phyloP scores from a whole-genome alignment of 495 filamentous ascomycete species.

The Aspergillus sparsus region DNA sequence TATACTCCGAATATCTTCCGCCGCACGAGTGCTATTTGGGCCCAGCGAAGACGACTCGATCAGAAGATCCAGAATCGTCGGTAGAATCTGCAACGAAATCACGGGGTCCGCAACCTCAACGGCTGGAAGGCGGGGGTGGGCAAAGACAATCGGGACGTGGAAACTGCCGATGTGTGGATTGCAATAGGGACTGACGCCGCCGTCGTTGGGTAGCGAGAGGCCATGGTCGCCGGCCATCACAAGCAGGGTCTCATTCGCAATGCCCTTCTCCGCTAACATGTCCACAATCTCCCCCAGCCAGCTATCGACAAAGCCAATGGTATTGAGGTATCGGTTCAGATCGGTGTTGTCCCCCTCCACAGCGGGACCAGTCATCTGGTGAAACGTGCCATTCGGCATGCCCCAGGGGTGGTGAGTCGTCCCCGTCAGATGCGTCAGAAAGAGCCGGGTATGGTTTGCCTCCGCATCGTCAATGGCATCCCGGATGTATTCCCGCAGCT shows the following conservation, averaged over 20 bases:
- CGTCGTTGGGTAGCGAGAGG: conserved; percentile 46
- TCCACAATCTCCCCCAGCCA: conserved; percentile 50
- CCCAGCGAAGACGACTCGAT: conserved; percentile 45
- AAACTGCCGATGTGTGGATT: conserved; percentile 54
- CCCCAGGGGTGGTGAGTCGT: conserved; percentile 54
- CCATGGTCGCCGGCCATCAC: conserved; percentile 53
- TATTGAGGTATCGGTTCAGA: conserved; percentile 47
- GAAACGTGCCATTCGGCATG: conserved; percentile 40
- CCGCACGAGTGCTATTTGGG: conserved; percentile 31
- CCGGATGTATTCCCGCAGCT: conserved; percentile 47
- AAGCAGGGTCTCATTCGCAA: conserved; percentile 52
- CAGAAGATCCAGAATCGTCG: conserved; percentile 54
- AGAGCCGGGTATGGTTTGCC: conserved; percentile 43
- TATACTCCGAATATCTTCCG: conserved; percentile 39
- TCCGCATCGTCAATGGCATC: conserved; percentile 50
- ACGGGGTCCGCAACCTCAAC: conserved; percentile 46
- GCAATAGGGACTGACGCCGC: conserved; percentile 47
- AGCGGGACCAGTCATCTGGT: conserved; percentile 30
- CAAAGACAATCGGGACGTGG: conserved; percentile 51
- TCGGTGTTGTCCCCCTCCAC: conserved; percentile 28
- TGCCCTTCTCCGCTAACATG: conserved; percentile 48
- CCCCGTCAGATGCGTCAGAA: conserved; percentile 51
- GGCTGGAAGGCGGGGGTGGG: conserved; percentile 47
- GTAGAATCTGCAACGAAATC: conserved; percentile 47
- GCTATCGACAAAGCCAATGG: conserved; percentile 42